Evolutionary conservation across 805 yeast species (phyloP), one percentile per base, ranked within the genome.

Genomic region (Saccharomycopsis sp.): DNA sequence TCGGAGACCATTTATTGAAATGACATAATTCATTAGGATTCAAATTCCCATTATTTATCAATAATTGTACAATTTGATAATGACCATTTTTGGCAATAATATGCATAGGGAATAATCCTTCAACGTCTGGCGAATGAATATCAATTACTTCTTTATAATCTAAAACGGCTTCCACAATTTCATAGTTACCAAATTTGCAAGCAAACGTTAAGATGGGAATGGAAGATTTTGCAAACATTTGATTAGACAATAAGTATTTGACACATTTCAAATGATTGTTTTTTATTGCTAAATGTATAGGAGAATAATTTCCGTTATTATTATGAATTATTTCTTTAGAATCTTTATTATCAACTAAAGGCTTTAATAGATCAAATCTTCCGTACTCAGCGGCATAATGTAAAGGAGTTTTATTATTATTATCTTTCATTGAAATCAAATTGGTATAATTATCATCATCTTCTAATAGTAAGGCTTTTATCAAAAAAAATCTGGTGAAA

Each of bases 71-170:
- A 25, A 89, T 64, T 42, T 74, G 63, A 47, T 67, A 65, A 54
- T 79, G 86, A 1, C 96, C 96, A 5, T 81, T 76, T 37, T 92
- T 72, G 0, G 96, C 88, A 21, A 79, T 86, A 27, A 89, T 80
- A 57, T 92, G 98, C 34, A 89, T 62, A 0, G 96, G 95, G 33
- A 76, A 72, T 35, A 87, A 67, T 1, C 98, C 94, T 61, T 89
- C 96, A 0, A 94, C 94, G 55, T 89, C 74, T 57, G 80, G 62
- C 56, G 54, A 26, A 40, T 50, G 34, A 40, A 51, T 27, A 2
- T 47, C 40, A 21, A 55, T 44, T 52, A 61, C 53, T 26, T 46
- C 50, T 12, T 63, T 56, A 34, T 63, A 57, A 20, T 69, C 62
- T 30, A 88, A 60, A 10, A 87, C 60, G 41, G 76, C 62, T 48